Evolutionary conservation across 1,284 basidiomycete genomes (phyloP).

Genomic region (Taiwanofungus camphoratus): DNA sequence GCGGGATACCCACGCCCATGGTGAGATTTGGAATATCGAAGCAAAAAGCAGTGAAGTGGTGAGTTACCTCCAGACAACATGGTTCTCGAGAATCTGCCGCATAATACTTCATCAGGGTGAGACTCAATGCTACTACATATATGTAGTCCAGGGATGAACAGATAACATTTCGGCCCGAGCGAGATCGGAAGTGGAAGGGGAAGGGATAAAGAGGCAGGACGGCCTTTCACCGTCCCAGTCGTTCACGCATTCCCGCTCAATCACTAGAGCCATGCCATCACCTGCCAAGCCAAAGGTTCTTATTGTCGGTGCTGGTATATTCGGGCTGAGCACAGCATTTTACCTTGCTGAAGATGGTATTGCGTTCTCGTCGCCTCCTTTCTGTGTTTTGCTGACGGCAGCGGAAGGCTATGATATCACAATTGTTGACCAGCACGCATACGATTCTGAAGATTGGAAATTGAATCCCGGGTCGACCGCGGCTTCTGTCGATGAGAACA

Average conservation of each 20-base stretch:
- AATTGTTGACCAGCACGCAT: constrained; percentile 11
- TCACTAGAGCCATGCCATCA: constrained; percentile 3
- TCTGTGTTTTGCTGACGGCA: neutral
- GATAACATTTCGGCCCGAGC: constrained; percentile 1
- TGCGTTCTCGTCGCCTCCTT: no score
- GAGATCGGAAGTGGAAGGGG: neutral
- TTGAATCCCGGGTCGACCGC: constrained; percentile 9
- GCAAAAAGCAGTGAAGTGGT: neutral
- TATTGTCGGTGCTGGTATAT: constrained; percentile 11
- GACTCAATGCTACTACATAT: constrained; percentile 1
- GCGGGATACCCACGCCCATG: no score
- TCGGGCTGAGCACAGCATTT: constrained; percentile 9
- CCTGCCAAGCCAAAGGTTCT: constrained; percentile 7
- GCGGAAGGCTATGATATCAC: constrained; percentile 4
- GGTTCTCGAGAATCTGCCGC: neutral
- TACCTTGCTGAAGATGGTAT: constrained; percentile 11
- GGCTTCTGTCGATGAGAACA: constrained; percentile 12
- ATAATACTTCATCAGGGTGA: neutral
- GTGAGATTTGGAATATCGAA: no score
- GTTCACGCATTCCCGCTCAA: no score
- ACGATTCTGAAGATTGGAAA: constrained; percentile 10
- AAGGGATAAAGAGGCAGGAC: neutral
- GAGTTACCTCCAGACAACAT: neutral
- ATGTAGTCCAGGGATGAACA: neutral
- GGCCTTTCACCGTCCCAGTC: neutral